Evolutionary conservation across 257 asterid species (phyloP).

Genomic region (Euphrasia confusa): DNA sequence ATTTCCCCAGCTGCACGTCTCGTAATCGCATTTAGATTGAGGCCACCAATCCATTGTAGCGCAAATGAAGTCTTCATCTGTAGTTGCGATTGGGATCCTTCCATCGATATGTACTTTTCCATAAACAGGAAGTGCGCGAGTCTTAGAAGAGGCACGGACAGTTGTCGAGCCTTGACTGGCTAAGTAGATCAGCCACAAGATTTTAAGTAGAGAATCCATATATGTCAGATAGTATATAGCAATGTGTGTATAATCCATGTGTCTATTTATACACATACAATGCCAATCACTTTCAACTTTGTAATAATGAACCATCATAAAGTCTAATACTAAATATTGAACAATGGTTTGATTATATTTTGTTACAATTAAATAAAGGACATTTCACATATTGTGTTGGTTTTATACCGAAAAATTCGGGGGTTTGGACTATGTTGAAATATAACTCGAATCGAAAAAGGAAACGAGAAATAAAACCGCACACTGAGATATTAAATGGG

Average conservation of each 20-base stretch:
- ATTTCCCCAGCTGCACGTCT: slow-evolving; percentile 57
- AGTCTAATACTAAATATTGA: too few species aligned
- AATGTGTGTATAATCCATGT: slow-evolving; percentile 23
- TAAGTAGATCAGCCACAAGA: slow-evolving; percentile 43
- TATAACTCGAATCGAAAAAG: too few species aligned
- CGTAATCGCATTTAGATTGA: slow-evolving; percentile 48
- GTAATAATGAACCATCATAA: too few species aligned
- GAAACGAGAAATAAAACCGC: too few species aligned
- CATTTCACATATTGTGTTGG: too few species aligned
- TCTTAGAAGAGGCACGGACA: slow-evolving; percentile 23
- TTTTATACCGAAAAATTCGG: too few species aligned
- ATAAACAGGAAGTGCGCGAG: background rate
- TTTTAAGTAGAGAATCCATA: slow-evolving; percentile 38
- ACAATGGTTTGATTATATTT: too few species aligned
- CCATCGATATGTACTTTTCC: slow-evolving; percentile 56
- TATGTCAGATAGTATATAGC: slow-evolving; percentile 19
- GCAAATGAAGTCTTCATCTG: slow-evolving; percentile 50
- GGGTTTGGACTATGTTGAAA: too few species aligned
- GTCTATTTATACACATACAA: background rate
- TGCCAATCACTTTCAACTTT: too few species aligned
- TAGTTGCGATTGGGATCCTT: slow-evolving; percentile 37
- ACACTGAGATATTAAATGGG: too few species aligned
- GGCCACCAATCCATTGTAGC: slow-evolving; percentile 27
- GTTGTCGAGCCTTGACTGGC: slow-evolving; percentile 35
- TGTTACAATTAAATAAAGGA: too few species aligned